Evolutionary conservation across 495 filamentous ascomycete species (phyloP), one percentile per base, ranked within the genome.

Genomic region (Talaromyces wortmannii): DNA sequence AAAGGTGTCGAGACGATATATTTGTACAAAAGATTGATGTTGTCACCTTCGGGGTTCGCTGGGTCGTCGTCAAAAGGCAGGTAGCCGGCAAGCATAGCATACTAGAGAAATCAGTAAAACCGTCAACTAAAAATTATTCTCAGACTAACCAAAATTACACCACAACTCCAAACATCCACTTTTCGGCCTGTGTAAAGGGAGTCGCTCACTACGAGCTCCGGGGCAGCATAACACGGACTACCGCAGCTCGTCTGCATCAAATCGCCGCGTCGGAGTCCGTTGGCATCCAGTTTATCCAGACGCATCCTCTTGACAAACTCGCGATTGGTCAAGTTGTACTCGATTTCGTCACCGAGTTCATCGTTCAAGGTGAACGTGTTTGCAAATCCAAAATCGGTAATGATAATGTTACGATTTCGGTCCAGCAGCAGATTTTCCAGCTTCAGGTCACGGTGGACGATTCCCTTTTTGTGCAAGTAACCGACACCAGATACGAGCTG

Each of bases 51-150:
- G 5, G 94, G 94, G 63, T 99, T 99, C 42, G 92, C 95, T 57
- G 94, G 94, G 63, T 99, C 94, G 63, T 99, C 94, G 63, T 99
- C 94, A 65, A 99, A 99, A 4, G 94, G 94, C n/a, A 99, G 79
- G 68, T 97, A 99, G 31, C 94, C 94, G 10, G 94, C 94, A 53
- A 99, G 79, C 94, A 99, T 99, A 42, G 94, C 94, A 71, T 97
- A 99, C 94, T 98, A 56, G 46, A 44, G 12, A 52, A 51, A 16
- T 42, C 40, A 42, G 23, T 7, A 23, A 51, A 8, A 45, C 32
- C 51, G n/a, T 45, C 40, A 5, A 49, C 23, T 7, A 18, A 8
- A 16, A 40, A 48, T 13, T 42, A 18, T 8, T 45, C 13, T 16
- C 23, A n/a, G 16, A 80, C 90, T 74, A 81, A 97, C 94, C 80